phyloP scores from a whole-genome alignment of 1,284 basidiomycete species.

The Cryptococcus sp. region DNA sequence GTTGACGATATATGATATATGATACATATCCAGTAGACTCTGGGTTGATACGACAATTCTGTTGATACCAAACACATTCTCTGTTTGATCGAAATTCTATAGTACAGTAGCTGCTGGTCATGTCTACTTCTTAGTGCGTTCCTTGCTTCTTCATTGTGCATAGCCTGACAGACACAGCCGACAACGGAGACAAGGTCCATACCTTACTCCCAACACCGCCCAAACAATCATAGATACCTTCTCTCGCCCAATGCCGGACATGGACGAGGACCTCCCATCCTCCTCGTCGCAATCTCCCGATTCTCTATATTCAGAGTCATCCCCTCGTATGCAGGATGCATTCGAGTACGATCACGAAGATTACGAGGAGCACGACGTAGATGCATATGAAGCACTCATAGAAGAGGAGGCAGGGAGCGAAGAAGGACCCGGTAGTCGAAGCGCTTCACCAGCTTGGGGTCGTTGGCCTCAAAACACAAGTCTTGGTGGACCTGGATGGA shows the following conservation, averaged over 20 bases:
- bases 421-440: constrained; percentile 3
- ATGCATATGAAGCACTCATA: constrained; percentile 22
- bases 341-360: constrained; percentile 22
- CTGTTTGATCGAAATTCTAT: too few relatives aligned
- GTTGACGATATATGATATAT: too few relatives aligned
- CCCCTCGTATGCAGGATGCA: constrained; percentile 20
- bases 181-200: too few relatives aligned
- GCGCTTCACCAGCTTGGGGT: constrained; percentile 16
- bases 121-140: too few relatives aligned
- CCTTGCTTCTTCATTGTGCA: too few relatives aligned
- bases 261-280: constrained; percentile 9
- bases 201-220: constrained; percentile 8
- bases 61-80: too few relatives aligned
- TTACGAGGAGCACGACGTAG: constrained; percentile 10
- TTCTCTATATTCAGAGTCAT: constrained; percentile 27
- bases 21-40: too few relatives aligned
- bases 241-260: not conserved
- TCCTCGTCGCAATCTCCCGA: constrained; percentile 29
- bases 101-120: too few relatives aligned
- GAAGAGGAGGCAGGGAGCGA: constrained; percentile 4
- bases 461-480: constrained; percentile 16
- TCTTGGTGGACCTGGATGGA: constrained; percentile 12
- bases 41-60: too few relatives aligned
- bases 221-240: constrained; percentile 10
- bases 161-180: too few relatives aligned